Conservation (phyloP, 371 early-diverging fungal species). For the Syncephalis plumigaleata region DNA sequence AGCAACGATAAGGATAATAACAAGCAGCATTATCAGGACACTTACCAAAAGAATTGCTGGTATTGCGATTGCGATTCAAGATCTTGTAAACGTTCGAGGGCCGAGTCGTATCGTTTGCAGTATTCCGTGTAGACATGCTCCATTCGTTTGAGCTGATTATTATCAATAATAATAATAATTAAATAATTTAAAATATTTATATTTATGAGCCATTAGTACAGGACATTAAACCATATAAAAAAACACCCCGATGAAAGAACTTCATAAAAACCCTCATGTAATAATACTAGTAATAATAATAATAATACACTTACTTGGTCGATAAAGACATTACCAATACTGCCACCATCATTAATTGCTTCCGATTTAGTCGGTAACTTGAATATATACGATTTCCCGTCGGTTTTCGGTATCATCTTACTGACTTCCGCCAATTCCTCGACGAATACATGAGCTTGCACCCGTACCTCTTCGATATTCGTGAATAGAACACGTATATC, state of each 20-base stretch:
- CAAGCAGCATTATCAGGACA: not conserved
- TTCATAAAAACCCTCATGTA: no score
- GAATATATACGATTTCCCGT: no score
- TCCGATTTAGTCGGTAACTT: not conserved
- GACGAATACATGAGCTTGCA: not conserved
- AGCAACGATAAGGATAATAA: not conserved
- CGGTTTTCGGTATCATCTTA: no score
- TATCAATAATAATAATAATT: no score
- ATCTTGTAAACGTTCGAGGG: constrained; percentile 34
- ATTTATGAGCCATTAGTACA: no score
- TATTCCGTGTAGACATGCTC: constrained; percentile 43
- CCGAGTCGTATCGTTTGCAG: constrained; percentile 56
- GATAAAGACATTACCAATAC: not conserved
- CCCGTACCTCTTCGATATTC: constrained; percentile 3
- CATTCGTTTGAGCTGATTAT: constrained; percentile 11
- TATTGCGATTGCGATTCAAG: constrained; percentile 23
- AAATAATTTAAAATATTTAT: no score
- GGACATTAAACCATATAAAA: no score
- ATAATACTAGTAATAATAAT: not conserved
- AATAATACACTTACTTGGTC: not conserved
- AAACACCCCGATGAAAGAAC: no score
- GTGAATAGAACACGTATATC: constrained; percentile 2
- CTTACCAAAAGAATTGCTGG: constrained; percentile 28
- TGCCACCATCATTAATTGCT: not conserved
- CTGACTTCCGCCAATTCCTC: not conserved